phyloP scores from a whole-genome alignment of 2,329 filamentous ascomycete genomes.

The Xylariaceae sp. region DNA sequence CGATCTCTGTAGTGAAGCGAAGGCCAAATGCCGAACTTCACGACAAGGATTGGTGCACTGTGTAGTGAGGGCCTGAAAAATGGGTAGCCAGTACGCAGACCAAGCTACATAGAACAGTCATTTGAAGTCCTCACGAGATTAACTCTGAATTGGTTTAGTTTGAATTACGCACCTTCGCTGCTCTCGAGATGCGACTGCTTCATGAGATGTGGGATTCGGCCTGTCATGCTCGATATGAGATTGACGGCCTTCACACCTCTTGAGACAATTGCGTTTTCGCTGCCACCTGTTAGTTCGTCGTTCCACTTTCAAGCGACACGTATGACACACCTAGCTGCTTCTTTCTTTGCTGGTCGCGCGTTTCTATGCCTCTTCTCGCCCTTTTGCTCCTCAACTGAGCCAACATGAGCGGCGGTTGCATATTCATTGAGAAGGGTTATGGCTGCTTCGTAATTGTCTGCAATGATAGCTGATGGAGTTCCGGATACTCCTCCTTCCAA shows the following conservation, averaged over 20 bases:
- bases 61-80: slow-evolving; percentile 80
- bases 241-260: slow-evolving; percentile 78
- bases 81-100: slow-evolving; percentile 96
- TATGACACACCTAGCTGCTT: slow-evolving; percentile 51
- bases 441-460: slow-evolving; percentile 91
- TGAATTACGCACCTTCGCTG: slow-evolving; percentile 60
- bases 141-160: slow-evolving; percentile 17
- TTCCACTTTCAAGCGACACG: background rate
- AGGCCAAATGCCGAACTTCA: slow-evolving; percentile 84
- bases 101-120: too few species aligned
- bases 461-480: slow-evolving; percentile 77
- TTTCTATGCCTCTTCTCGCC: slow-evolving; percentile 48
- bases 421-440: slow-evolving; percentile 85
- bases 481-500: slow-evolving; percentile 72
- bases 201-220: slow-evolving; percentile 80
- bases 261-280: slow-evolving; percentile 67
- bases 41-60: slow-evolving; percentile 95
- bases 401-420: slow-evolving; percentile 74
- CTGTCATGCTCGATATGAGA: slow-evolving; percentile 77
- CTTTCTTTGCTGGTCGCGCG: slow-evolving; percentile 44
- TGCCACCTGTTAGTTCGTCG: slow-evolving; percentile 25
- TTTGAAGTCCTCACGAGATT: too few species aligned
- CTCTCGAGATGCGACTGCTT: slow-evolving; percentile 88
- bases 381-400: slow-evolving; percentile 65
- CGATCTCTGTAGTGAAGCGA: slow-evolving; percentile 79